A percentile compares a stretch with the other conserved stretches of the same genome.
Conservation (phyloP, 352 stramenopile genomes). For the Globisporangium paddicum region DNA sequence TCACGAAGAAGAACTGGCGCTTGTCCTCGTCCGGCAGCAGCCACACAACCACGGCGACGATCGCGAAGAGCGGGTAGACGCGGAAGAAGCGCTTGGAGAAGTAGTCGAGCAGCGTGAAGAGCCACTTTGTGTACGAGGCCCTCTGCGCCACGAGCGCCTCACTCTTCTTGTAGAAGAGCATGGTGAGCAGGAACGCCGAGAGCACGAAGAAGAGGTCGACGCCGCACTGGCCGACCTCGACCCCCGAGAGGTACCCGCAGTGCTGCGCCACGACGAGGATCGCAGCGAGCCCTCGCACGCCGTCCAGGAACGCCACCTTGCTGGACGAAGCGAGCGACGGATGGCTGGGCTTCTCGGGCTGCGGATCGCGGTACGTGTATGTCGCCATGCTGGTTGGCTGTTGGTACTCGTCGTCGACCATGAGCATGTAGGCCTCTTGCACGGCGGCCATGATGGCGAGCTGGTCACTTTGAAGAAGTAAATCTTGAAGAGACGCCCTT, state of each 20-base stretch:
- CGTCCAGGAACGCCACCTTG: slow-evolving; percentile 16
- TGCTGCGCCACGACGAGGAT: slow-evolving; percentile 19
- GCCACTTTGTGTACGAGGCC: slow-evolving; percentile 10
- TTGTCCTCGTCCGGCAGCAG: slow-evolving; percentile 25
- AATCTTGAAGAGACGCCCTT: not conserved
- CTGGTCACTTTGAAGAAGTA: too few species aligned
- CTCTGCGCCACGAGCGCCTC: slow-evolving; percentile 11
- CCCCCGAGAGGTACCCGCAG: slow-evolving; percentile 10
- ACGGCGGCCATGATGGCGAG: not conserved
- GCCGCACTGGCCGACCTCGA: slow-evolving; percentile 6
- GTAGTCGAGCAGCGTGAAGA: slow-evolving; percentile 27
- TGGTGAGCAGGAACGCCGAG: slow-evolving; percentile 21
- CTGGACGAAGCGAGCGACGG: not conserved
- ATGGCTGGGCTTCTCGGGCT: not conserved
- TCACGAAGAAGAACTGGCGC: slow-evolving; percentile 20
- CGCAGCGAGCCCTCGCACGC: slow-evolving; percentile 12
- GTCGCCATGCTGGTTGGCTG: not conserved
- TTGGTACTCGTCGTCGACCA: not conserved
- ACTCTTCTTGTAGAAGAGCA: slow-evolving; percentile 19
- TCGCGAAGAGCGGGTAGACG: slow-evolving; percentile 44
- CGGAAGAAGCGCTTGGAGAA: slow-evolving; percentile 44
- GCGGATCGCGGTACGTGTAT: not conserved
- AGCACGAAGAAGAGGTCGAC: slow-evolving; percentile 25
- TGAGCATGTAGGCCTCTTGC: not conserved
- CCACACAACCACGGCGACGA: slow-evolving; percentile 23